Percentiles rank a stretch among this genome's conserved stretches.
Evolutionary conservation across 371 early-diverging fungal species (phyloP).

Genomic region (Saksenaea oblongispora): DNA sequence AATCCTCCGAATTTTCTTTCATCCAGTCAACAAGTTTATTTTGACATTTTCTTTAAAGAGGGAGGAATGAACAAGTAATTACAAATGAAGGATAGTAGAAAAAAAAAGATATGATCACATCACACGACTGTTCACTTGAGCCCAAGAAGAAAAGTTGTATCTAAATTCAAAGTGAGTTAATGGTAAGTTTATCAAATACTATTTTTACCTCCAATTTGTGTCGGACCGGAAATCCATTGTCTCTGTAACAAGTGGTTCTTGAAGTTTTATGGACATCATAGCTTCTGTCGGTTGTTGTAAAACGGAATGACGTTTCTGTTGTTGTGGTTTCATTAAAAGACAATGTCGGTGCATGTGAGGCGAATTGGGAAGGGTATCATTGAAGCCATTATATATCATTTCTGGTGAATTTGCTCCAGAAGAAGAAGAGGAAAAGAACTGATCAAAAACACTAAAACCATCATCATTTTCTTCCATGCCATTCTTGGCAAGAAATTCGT

Average conservation of each 20-base stretch:
- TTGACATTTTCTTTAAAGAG: not conserved
- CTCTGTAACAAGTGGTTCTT: not conserved
- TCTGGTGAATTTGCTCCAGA: not conserved
- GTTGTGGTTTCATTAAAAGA: not conserved
- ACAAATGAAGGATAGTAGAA: not conserved
- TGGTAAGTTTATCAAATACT: not conserved
- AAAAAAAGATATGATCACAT: not conserved
- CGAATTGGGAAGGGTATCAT: constrained; percentile 6
- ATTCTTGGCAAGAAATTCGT: constrained; percentile 28
- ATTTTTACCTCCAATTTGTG: not conserved
- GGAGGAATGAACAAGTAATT: not conserved
- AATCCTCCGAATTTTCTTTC: no score
- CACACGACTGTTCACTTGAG: not conserved
- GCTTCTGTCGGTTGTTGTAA: not conserved
- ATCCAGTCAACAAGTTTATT: not conserved
- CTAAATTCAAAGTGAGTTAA: not conserved
- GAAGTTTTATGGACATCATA: not conserved
- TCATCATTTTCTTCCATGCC: constrained; percentile 16
- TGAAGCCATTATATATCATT: constrained; percentile 1
- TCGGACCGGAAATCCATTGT: not conserved
- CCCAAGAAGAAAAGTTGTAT: constrained; percentile 1
- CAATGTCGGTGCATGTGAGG: constrained; percentile 4
- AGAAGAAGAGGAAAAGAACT: constrained; percentile 17
- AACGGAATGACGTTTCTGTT: not conserved
- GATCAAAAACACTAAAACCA: constrained; percentile 11